phyloP scores from a whole-genome alignment of 345 rosid genomes.

The Euphorbia lathyris region DNA sequence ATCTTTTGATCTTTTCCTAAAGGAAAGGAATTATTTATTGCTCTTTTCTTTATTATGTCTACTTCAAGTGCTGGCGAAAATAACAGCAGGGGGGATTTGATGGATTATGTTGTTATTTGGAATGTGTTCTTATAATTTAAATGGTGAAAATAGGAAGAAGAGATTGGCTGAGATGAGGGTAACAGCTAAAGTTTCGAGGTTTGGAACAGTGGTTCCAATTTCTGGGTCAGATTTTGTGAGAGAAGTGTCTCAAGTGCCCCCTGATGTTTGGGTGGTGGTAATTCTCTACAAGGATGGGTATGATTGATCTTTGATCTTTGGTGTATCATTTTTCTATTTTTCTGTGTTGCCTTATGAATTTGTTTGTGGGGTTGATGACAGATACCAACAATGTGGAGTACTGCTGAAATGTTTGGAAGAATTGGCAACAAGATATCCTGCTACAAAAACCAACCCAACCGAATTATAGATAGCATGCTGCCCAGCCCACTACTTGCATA shows the following conservation, averaged over 20 bases:
- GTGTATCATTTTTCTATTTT: background rate
- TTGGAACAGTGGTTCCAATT: conserved; percentile 81
- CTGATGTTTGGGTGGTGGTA: conserved; percentile 96
- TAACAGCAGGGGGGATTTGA: background rate
- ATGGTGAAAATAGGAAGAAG: conserved; percentile 60
- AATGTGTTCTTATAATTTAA: background rate
- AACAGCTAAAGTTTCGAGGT: conserved; percentile 53
- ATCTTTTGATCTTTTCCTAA: too few relatives aligned
- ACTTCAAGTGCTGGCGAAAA: too few relatives aligned
- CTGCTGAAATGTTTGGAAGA: conserved; percentile 79
- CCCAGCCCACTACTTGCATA: too few relatives aligned
- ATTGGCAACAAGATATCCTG: conserved; percentile 76
- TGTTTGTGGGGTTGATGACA: conserved; percentile 15
- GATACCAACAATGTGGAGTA: conserved; percentile 73
- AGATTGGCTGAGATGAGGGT: conserved; percentile 82
- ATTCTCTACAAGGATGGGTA: conserved; percentile 96
- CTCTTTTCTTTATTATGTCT: background rate
- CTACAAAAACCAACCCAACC: too few relatives aligned
- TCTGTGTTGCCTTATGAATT: background rate
- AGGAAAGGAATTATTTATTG: background rate
- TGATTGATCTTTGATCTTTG: background rate
- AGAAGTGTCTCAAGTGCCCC: conserved; percentile 89
- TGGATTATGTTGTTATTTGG: background rate
- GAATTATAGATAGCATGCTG: too few relatives aligned
- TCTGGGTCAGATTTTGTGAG: conserved; percentile 86